phyloP scores from a whole-genome alignment of 441 rosid genomes.

The Populus hybrid region DNA sequence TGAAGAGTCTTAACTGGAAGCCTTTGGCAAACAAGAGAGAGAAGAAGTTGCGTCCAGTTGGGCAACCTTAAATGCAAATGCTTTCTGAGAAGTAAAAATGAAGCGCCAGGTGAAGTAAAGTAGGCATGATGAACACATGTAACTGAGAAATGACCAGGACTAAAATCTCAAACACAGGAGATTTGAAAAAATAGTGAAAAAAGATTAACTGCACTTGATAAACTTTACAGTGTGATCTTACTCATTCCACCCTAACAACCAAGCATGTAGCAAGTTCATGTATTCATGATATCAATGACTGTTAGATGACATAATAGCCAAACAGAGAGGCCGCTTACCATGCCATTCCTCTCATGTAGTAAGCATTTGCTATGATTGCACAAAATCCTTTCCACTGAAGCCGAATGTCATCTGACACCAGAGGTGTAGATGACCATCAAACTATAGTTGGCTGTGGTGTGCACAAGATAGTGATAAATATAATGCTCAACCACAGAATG shows the following conservation, averaged over 20 bases:
- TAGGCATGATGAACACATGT: not conserved
- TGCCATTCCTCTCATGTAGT: constrained; percentile 78
- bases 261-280: not conserved
- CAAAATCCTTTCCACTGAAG: constrained; percentile 85
- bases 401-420: constrained; percentile 60
- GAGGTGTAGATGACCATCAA: constrained; percentile 76
- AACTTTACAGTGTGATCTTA: too few relatives aligned
- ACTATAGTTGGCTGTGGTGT: constrained; percentile 89
- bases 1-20: constrained; percentile 95
- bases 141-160: too few relatives aligned
- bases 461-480: constrained; percentile 88
- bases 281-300: not conserved
- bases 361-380: constrained; percentile 89
- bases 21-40: constrained; percentile 38
- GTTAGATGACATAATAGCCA: not conserved
- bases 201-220: too few relatives aligned
- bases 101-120: not conserved
- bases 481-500: constrained; percentile 82
- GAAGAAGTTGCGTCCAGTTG: not conserved
- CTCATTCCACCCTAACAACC: too few relatives aligned
- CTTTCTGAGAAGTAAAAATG: not conserved
- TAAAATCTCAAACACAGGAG: too few relatives aligned
- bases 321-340: constrained; percentile 48
- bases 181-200: too few relatives aligned
- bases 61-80: not conserved